Evolutionary conservation across 2,329 filamentous ascomycete genomes (phyloP).

Genomic region (Remersonia thermophila): DNA sequence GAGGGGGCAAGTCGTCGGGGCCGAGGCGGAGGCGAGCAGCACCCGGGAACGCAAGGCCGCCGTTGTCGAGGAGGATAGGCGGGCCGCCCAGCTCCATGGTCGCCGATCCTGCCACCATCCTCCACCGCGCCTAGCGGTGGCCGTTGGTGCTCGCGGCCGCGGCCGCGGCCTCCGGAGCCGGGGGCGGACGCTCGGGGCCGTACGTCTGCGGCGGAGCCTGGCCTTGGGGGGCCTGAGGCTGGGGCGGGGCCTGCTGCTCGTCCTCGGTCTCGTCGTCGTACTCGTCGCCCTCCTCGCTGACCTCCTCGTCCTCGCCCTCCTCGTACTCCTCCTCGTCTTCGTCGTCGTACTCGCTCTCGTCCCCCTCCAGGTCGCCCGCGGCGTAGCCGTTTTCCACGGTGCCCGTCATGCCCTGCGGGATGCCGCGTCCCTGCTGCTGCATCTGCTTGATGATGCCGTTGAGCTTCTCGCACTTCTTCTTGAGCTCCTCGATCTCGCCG

Average conservation of each 20-base stretch:
- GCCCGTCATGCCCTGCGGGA: constrained; percentile 45
- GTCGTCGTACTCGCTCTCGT: constrained; percentile 53
- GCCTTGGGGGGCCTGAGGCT: constrained; percentile 18
- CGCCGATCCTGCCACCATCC: too few species aligned
- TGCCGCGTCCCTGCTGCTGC: constrained; percentile 83
- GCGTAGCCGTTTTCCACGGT: constrained; percentile 49
- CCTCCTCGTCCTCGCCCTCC: constrained; percentile 39
- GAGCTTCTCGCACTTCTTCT: constrained; percentile 78
- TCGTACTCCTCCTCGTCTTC: constrained; percentile 40
- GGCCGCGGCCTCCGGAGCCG: constrained; percentile 7
- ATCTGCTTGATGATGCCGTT: constrained; percentile 92
- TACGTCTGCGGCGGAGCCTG: constrained; percentile 21
- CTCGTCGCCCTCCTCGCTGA: constrained; percentile 20
- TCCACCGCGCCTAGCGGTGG: constrained; percentile 13
- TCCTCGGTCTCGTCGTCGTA: constrained; percentile 26
- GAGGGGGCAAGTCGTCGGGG: too few species aligned
- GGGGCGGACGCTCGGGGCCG: constrained; percentile 33
- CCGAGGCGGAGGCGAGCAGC: too few species aligned
- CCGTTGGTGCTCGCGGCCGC: constrained; percentile 28
- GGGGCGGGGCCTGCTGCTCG: too few species aligned
- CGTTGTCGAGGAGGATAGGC: too few species aligned
- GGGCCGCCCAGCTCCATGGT: too few species aligned
- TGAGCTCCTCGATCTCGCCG: constrained; percentile 65
- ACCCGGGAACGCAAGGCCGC: too few species aligned
- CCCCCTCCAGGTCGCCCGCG: constrained; percentile 50